Conservation (phyloP, 2,329 filamentous ascomycete species). For the Botrytis galanthina region DNA sequence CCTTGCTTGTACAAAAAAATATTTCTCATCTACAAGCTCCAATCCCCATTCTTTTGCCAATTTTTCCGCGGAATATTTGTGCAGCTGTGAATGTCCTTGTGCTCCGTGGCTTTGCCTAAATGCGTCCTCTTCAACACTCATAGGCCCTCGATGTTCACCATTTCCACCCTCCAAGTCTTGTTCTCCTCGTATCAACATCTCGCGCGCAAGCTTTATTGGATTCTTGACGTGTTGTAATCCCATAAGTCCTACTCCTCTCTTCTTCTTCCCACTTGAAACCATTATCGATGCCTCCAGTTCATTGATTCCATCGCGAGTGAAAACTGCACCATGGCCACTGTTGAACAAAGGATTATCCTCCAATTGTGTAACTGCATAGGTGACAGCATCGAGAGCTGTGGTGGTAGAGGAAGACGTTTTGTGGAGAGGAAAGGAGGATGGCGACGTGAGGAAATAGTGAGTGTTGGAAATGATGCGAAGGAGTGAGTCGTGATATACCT, state of each 20-base stretch:
- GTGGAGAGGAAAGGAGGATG: slow-evolving; percentile 54
- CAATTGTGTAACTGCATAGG: slow-evolving; percentile 70
- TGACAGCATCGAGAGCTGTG: slow-evolving; percentile 68
- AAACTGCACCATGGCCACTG: slow-evolving; percentile 78
- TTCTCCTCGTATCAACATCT: slow-evolving; percentile 68
- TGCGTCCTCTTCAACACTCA: slow-evolving; percentile 19
- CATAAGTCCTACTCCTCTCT: slow-evolving; percentile 76
- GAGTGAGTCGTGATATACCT: slow-evolving; percentile 58
- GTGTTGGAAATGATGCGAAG: slow-evolving; percentile 57
- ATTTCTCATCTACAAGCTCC: slow-evolving; percentile 62
- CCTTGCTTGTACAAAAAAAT: slow-evolving; percentile 74
- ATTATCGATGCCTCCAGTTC: slow-evolving; percentile 87
- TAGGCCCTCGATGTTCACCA: slow-evolving; percentile 38
- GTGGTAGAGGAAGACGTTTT: slow-evolving; percentile 40
- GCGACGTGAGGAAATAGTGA: slow-evolving; percentile 49
- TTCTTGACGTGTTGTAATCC: slow-evolving; percentile 73
- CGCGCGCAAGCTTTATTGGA: slow-evolving; percentile 70
- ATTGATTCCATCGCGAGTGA: slow-evolving; percentile 77
- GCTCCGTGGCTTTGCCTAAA: slow-evolving; percentile 41
- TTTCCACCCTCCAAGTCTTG: slow-evolving; percentile 52
- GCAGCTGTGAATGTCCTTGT: slow-evolving; percentile 68
- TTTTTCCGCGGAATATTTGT: slow-evolving; percentile 65
- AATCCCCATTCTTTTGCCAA: slow-evolving; percentile 68
- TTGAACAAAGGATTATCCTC: slow-evolving; percentile 85
- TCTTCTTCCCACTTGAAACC: slow-evolving; percentile 70